Evolutionary conservation across 805 yeast species (phyloP).

Genomic region (Dipodascopsis tothii): DNA sequence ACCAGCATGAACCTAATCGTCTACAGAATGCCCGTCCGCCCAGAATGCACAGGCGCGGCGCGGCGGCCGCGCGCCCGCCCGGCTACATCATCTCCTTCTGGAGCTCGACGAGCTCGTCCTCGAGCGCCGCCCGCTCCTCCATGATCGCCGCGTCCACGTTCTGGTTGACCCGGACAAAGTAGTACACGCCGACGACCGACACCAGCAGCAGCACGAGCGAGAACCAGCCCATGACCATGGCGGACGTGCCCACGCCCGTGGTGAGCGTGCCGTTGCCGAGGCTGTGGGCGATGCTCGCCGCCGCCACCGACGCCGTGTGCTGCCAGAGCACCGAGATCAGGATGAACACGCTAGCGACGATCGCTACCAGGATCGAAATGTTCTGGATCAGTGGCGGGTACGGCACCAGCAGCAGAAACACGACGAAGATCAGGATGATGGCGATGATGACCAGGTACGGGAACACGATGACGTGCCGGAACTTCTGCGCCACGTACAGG

Average conservation of each 20-base stretch:
- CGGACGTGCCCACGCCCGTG: constrained; percentile 14
- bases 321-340: constrained; percentile 21
- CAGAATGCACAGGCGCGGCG: no score
- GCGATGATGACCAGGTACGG: constrained; percentile 16
- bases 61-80: no score
- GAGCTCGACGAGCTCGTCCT: no score
- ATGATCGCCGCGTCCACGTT: no score
- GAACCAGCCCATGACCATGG: constrained; percentile 19
- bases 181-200: constrained; percentile 12
- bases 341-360: constrained; percentile 12
- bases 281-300: constrained; percentile 5
- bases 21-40: no score
- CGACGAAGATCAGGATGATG: constrained; percentile 13
- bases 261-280: constrained; percentile 15
- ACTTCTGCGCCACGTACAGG: constrained; percentile 11
- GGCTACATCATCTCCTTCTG: no score
- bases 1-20: no score
- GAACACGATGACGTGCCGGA: constrained; percentile 13
- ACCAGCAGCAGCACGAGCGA: constrained; percentile 12
- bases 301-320: constrained; percentile 17
- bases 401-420: constrained; percentile 14
- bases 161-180: constrained; percentile 7
- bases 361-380: constrained; percentile 4
- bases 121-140: no score
- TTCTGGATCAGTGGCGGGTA: constrained; percentile 16